These are phyloP conservation scores for Coemansia sp. DNA, from an alignment of 192 early-diverging fungal species.

Conservation along the genomic window DNA sequence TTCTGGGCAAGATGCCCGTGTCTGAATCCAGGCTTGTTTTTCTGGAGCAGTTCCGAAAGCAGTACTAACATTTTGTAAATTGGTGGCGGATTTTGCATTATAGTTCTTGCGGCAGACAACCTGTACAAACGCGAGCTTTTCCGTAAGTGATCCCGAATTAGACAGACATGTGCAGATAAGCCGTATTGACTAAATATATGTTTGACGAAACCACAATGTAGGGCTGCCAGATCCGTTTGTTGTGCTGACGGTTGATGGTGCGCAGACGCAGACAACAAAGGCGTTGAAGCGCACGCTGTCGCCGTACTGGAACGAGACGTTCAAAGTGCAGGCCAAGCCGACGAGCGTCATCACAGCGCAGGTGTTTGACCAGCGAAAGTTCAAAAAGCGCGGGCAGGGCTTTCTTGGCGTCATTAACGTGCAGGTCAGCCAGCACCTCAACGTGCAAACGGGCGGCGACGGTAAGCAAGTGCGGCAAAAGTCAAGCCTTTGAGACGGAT, in stretches of 20 bases:
- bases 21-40: too few species aligned
- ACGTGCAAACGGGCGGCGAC: conserved; percentile 74
- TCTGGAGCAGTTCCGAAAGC: too few species aligned
- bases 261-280: conserved; percentile 90
- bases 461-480: conserved; percentile 8
- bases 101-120: conserved; percentile 87
- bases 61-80: neutral
- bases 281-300: conserved; percentile 86
- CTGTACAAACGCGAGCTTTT: conserved; percentile 91
- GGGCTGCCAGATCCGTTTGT: conserved; percentile 94
- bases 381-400: conserved; percentile 87
- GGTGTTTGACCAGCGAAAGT: conserved; percentile 98
- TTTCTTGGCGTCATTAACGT: conserved; percentile 92
- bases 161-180: neutral
- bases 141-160: conserved; percentile 43
- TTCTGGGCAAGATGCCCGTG: too few species aligned
- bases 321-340: conserved; percentile 49
- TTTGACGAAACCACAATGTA: conserved; percentile 8
- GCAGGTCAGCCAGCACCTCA: conserved; percentile 77
- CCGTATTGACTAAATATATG: neutral
- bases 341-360: conserved; percentile 84
- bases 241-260: conserved; percentile 91
- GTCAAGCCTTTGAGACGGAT: neutral
- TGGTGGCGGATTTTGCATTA: neutral
- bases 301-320: conserved; percentile 94